Conservation (phyloP, 352 stramenopile species). For the Elongisporangium undulatum region DNA sequence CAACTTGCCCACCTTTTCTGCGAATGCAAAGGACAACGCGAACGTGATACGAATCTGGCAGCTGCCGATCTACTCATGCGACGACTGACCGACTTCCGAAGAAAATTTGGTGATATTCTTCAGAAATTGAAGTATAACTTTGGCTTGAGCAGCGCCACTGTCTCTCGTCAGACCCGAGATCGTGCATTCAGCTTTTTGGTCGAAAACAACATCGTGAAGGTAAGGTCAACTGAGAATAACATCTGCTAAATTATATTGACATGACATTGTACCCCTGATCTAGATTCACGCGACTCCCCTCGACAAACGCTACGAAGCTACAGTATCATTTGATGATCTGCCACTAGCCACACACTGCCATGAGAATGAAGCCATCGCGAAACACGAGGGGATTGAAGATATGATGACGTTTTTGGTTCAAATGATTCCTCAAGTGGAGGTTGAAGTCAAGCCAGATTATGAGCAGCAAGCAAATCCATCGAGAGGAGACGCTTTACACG, state of each 20-base stretch:
- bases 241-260: background rate
- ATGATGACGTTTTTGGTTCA: slow-evolving; percentile 40
- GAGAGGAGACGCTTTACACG: background rate
- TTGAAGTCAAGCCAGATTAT: slow-evolving; percentile 11
- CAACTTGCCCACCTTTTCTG: slow-evolving; percentile 43
- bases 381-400: slow-evolving; percentile 32
- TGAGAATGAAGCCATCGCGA: slow-evolving; percentile 18
- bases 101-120: slow-evolving; percentile 41
- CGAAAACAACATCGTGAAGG: slow-evolving; percentile 31
- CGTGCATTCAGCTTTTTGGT: slow-evolving; percentile 44
- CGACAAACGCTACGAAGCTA: background rate
- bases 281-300: background rate
- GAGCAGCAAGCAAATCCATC: background rate
- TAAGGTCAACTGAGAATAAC: slow-evolving; percentile 8
- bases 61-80: slow-evolving; percentile 33
- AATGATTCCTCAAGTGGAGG: slow-evolving; percentile 27
- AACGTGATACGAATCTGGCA: slow-evolving; percentile 46
- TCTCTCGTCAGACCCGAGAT: slow-evolving; percentile 41
- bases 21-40: slow-evolving; percentile 17
- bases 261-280: background rate
- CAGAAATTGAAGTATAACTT: slow-evolving; percentile 36
- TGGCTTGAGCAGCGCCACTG: slow-evolving; percentile 25
- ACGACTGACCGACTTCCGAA: slow-evolving; percentile 30
- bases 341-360: slow-evolving; percentile 24
- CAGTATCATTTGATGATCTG: slow-evolving; percentile 23